phyloP scores from a whole-genome alignment of 192 early-diverging fungal species.

The Podila verticillata region DNA sequence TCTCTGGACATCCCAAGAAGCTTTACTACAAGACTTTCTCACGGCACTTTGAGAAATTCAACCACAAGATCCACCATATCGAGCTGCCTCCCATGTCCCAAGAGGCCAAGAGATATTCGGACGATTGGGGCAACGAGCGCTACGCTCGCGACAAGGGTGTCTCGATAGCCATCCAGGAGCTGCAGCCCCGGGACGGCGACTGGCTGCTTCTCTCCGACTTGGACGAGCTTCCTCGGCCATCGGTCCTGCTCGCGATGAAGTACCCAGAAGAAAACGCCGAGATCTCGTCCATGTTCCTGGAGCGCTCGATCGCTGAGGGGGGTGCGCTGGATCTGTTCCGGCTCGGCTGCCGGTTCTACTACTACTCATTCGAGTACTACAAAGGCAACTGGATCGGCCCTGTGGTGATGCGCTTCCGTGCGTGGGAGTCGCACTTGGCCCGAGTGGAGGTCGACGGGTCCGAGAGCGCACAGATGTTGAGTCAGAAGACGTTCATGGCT shows the following conservation, averaged over 20 bases:
- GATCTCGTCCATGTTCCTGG: constrained; percentile 1
- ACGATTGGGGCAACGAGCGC: not conserved
- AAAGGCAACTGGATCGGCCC: constrained; percentile 8
- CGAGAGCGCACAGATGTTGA: not conserved
- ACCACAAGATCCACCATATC: constrained; percentile 8
- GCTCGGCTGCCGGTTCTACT: constrained; percentile 15
- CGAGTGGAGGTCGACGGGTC: not conserved
- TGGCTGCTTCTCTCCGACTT: constrained; percentile 13
- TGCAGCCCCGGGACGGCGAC: not conserved
- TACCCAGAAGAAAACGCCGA: not conserved
- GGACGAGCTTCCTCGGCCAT: constrained; percentile 13
- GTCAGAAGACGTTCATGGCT: constrained; percentile 2
- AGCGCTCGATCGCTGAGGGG: not conserved
- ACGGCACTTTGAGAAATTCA: constrained; percentile 3
- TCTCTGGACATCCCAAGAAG: constrained; percentile 1
- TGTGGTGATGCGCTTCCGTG: constrained; percentile 7
- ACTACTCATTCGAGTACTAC: constrained; percentile 19
- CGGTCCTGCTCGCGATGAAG: constrained; percentile 12
- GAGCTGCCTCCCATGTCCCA: not conserved
- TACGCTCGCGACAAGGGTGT: constrained; percentile 2
- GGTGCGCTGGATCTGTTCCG: constrained; percentile 7
- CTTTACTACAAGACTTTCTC: not conserved
- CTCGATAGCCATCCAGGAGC: not conserved
- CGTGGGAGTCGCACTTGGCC: not conserved
- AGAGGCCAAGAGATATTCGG: not conserved